phyloP scores from a whole-genome alignment of 169 alveolate genomes.

The Plasmodium vivax region DNA sequence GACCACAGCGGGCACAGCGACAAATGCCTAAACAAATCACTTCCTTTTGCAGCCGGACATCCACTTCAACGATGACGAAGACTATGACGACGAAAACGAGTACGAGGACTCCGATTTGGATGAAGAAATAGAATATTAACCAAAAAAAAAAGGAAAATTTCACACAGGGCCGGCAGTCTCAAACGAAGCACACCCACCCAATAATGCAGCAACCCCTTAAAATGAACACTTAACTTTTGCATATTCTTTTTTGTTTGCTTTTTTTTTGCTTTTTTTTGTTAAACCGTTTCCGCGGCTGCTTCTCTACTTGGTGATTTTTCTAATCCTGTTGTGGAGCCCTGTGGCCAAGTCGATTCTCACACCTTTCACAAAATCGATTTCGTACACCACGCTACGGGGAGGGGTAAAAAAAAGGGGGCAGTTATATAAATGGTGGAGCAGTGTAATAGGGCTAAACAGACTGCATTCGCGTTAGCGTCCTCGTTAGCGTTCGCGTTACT shows the following conservation, averaged over 20 bases:
- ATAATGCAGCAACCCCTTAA: not conserved
- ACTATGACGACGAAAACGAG: slow-evolving; percentile 80
- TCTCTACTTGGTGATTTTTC: slow-evolving; percentile 39
- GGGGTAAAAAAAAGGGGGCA: not conserved
- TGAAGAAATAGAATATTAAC: slow-evolving; percentile 83
- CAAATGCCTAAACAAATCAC: not conserved
- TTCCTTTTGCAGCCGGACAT: slow-evolving; percentile 82
- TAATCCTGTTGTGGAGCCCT: slow-evolving; percentile 56
- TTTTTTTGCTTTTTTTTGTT: slow-evolving; percentile 2
- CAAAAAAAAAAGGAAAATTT: slow-evolving; percentile 4
- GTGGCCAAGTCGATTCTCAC: slow-evolving; percentile 48
- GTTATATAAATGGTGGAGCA: not conserved
- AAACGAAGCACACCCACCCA: not conserved
- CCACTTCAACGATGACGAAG: slow-evolving; percentile 81
- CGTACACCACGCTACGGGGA: slow-evolving; percentile 40
- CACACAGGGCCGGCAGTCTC: not conserved
- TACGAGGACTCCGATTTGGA: slow-evolving; percentile 82
- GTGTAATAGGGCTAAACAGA: not conserved
- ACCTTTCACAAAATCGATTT: slow-evolving; percentile 59
- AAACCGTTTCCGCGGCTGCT: not conserved
- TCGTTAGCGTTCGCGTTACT: not conserved
- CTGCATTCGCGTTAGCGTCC: not conserved
- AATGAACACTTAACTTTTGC: not conserved
- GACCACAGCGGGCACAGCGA: not conserved
- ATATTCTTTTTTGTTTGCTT: not conserved